phyloP scores from a whole-genome alignment of 805 yeast species.

The Cyberlindnera meyerae region DNA sequence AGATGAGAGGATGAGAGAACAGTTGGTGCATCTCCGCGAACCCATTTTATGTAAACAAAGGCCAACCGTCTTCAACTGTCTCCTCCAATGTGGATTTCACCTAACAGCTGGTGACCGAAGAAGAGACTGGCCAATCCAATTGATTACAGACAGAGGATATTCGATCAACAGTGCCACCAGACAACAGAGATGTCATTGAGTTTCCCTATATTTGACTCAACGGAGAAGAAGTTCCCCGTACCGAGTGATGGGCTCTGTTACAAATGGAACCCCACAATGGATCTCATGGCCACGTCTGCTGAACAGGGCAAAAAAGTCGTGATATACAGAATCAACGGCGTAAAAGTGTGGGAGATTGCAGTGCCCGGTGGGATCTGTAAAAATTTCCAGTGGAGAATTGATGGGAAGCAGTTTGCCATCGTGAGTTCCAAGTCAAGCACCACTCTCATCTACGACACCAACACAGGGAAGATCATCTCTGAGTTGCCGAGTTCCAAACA shows the following conservation, averaged over 20 bases:
- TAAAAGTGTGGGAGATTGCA: conserved; percentile 45
- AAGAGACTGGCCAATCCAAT: too few species aligned
- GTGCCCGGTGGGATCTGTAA: conserved; percentile 21
- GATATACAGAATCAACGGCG: conserved; percentile 51
- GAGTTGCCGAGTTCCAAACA: conserved; percentile 10
- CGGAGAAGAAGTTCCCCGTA: conserved; percentile 7
- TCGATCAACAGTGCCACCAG: not conserved
- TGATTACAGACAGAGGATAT: not conserved
- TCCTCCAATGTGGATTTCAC: too few species aligned
- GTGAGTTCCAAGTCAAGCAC: conserved; percentile 40
- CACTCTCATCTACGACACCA: conserved; percentile 41
- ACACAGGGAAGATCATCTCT: conserved; percentile 38
- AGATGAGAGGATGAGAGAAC: too few species aligned
- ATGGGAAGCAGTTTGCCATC: conserved; percentile 40
- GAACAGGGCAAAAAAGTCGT: conserved; percentile 42
- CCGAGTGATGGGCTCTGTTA: conserved; percentile 14
- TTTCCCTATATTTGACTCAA: too few species aligned
- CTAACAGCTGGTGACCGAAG: too few species aligned
- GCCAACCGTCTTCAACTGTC: too few species aligned
- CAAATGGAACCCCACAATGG: conserved; percentile 49
- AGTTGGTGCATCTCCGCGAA: not conserved
- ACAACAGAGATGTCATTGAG: too few species aligned
- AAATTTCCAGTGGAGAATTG: conserved; percentile 31
- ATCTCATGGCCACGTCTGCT: conserved; percentile 43
- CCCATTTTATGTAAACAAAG: not conserved